Evolutionary conservation across 2,329 filamentous ascomycete genomes (phyloP).

Genomic region (Colletotrichum euphorbiae): DNA sequence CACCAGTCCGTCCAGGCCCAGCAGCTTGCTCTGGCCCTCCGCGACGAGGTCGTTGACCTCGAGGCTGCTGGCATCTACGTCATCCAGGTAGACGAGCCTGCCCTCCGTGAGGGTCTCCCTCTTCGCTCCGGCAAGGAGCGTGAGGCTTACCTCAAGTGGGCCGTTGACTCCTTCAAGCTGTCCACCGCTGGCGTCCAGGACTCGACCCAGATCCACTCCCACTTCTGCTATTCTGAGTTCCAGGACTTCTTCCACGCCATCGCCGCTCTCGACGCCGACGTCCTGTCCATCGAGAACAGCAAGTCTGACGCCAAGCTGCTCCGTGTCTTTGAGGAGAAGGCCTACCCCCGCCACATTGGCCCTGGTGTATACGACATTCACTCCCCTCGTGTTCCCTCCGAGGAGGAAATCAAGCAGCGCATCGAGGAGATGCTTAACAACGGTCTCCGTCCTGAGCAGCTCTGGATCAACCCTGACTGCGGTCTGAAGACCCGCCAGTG

Average conservation of each 20-base stretch:
- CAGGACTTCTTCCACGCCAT: constrained; percentile 99
- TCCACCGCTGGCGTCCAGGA: constrained; percentile 93
- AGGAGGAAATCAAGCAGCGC: constrained; percentile 98
- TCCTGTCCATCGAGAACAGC: constrained; percentile 99
- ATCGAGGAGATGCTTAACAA: constrained; percentile 98
- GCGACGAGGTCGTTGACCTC: constrained; percentile 97
- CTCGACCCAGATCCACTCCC: constrained; percentile 98
- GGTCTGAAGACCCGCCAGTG: constrained; percentile 99
- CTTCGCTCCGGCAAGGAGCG: constrained; percentile 94
- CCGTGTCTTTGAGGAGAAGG: constrained; percentile 97
- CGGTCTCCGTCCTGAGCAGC: constrained; percentile 92
- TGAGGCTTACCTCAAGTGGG: constrained; percentile 96
- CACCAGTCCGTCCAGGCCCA: constrained; percentile 99
- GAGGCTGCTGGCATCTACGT: constrained; percentile 96
- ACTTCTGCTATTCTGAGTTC: constrained; percentile 99
- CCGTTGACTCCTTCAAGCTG: constrained; percentile 97
- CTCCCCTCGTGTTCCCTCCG: constrained; percentile 94
- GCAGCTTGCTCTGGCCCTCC: constrained; percentile 97
- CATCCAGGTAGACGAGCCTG: constrained; percentile 99
- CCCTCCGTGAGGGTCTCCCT: constrained; percentile 98
- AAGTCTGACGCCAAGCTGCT: constrained; percentile 99
- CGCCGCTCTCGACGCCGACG: constrained; percentile 95
- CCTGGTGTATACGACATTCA: constrained; percentile 99
- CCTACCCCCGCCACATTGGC: constrained; percentile 97
- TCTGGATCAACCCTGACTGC: constrained; percentile 99